Evolutionary conservation across 768 basidiomycete species (phyloP), one percentile per base, ranked within the genome.

Genomic region (Filobasidium floriforme): DNA sequence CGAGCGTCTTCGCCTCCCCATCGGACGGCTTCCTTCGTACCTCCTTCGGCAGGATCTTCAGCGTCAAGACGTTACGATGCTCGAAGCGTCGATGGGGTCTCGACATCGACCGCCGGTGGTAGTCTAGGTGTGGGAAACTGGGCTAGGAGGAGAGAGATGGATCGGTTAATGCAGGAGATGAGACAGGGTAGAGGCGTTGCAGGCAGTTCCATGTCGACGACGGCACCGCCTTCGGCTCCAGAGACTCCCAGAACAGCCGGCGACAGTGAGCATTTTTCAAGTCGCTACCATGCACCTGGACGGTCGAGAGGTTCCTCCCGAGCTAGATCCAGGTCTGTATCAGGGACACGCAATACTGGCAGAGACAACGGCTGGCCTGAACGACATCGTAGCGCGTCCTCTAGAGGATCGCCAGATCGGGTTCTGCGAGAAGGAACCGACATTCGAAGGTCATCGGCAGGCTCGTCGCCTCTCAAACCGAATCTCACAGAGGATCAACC

Each of bases 61-160:
- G 32, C 46, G 4, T 18, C 46, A 14, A 49, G 46, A 49, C 46
- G 46, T 15, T 49, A 49, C 46, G 46, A 49, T 49, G 46, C 46
- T 15, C 46, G 46, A 14, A 49, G 46, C 46, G 46, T 57, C 15
- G 54, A 57, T 57, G 54, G 54, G 15, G 24, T 57, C 29, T 57
- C 54, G 24, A 57, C 19, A 5, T 57, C 54, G 54, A 26, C 54
- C 7, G 24, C 19, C 3, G 54, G 24, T 4, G 54, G 24, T 24
- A 24, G 54, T 26, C 29, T 57, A 6, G 54, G 54, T 7, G 54
- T 57, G 26, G 54, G 54, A 4, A 57, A 57, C 26, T 57, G 54
- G 54, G 54, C 54, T 15, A 57, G 26, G 26, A 22, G 54, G 54
- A 57, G 24, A 15, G 54, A 57, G 54, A 57, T 57, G 54, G 54